phyloP scores from a whole-genome alignment of 495 filamentous ascomycete species.

The Tuber borchii region DNA sequence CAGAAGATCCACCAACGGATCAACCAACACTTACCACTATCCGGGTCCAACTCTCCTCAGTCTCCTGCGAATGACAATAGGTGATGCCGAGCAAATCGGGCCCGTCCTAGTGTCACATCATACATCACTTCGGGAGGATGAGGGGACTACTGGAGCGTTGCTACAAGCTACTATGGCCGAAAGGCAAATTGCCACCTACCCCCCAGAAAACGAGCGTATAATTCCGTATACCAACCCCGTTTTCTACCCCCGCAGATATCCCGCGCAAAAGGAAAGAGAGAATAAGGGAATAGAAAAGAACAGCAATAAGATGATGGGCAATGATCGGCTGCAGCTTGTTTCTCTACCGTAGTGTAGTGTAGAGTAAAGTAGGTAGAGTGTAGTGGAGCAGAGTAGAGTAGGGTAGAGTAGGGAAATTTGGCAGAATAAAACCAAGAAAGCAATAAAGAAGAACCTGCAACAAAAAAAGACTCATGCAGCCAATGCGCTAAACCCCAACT shows the following conservation, averaged over 20 bases:
- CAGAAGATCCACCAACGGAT: not conserved
- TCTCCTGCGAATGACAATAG: not conserved
- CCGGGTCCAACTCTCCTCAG: not conserved
- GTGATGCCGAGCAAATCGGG: not conserved
- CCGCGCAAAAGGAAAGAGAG: not conserved
- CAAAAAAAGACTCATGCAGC: not conserved
- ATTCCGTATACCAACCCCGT: not conserved
- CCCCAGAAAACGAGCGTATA: constrained; percentile 2
- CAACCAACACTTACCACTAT: not conserved
- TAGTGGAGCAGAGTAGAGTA: not conserved
- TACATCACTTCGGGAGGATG: not conserved
- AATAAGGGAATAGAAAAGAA: not conserved
- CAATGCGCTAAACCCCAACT: constrained; percentile 23
- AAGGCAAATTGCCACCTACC: not conserved
- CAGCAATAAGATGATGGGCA: not conserved
- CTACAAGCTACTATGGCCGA: not conserved
- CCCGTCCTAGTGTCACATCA: not conserved
- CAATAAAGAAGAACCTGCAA: not conserved
- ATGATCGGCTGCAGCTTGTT: not conserved
- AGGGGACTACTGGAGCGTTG: not conserved
- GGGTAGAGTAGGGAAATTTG: not conserved
- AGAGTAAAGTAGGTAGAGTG: not conserved
- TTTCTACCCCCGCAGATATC: not conserved
- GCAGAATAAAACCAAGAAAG: not conserved
- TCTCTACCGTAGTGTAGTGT: not conserved